Conservation (phyloP, 2,329 filamentous ascomycete genomes). For the Penicillium occitanis region DNA sequence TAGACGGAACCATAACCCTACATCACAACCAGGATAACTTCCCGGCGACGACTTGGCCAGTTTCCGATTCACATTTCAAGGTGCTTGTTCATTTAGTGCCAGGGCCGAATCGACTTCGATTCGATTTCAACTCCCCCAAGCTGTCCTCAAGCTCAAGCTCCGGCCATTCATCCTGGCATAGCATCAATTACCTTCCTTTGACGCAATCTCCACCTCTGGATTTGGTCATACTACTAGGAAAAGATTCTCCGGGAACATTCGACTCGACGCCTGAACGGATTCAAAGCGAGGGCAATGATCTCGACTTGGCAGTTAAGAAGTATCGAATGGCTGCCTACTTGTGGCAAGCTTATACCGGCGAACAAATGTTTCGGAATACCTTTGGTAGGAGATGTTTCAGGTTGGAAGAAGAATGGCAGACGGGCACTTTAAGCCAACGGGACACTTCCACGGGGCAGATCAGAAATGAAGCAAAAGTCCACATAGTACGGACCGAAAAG, state of each 20-base stretch:
- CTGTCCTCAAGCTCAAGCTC: constrained; percentile 61
- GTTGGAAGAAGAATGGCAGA: constrained; percentile 93
- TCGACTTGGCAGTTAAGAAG: constrained; percentile 80
- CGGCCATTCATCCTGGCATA: constrained; percentile 76
- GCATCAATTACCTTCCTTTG: constrained; percentile 81
- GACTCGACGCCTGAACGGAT: constrained; percentile 75
- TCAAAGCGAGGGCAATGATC: constrained; percentile 75
- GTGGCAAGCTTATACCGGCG: constrained; percentile 95
- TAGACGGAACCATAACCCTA: constrained; percentile 79
- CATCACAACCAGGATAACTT: constrained; percentile 82
- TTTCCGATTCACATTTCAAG: constrained; percentile 88
- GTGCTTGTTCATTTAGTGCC: constrained; percentile 85
- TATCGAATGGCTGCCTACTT: constrained; percentile 94
- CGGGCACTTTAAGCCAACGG: constrained; percentile 72
- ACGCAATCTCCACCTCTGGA: constrained; percentile 80
- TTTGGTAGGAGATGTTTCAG: constrained; percentile 83
- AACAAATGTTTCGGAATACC: constrained; percentile 90
- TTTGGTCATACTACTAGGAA: constrained; percentile 80
- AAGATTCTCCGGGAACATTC: constrained; percentile 82
- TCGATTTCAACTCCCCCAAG: constrained; percentile 85
- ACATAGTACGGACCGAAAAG: constrained; percentile 78
- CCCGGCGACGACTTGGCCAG: constrained; percentile 80
- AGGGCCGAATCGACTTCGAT: constrained; percentile 80
- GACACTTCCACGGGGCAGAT: constrained; percentile 71
- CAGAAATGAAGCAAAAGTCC: constrained; percentile 87